phyloP scores from a whole-genome alignment of 306 rosid genomes.

The Lotus japonicus region DNA sequence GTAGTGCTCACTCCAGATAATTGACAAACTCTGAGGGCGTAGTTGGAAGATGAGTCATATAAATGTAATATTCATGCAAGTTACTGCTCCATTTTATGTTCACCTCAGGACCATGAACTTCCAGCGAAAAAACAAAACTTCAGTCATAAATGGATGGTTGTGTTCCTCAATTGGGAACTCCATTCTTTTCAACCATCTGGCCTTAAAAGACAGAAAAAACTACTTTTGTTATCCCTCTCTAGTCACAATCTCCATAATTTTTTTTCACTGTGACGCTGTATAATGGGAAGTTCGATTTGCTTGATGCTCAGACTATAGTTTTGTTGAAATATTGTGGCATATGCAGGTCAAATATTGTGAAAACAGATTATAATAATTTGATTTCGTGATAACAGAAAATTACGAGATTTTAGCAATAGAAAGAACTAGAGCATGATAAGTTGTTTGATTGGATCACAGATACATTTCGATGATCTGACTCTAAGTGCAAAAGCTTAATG shows the following conservation, averaged over 20 bases:
- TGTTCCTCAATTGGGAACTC: background rate
- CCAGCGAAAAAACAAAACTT: background rate
- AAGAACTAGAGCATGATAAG: slow-evolving; percentile 6
- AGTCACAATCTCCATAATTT: background rate
- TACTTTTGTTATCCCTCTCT: background rate
- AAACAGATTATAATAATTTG: slow-evolving; percentile 2
- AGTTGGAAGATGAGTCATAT: background rate
- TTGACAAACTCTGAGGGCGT: background rate
- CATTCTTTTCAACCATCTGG: background rate
- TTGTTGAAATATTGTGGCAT: no score
- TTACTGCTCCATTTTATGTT: background rate
- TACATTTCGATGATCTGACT: background rate
- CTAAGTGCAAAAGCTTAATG: background rate
- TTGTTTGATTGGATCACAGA: background rate
- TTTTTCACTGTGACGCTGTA: background rate
- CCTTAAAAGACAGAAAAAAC: background rate
- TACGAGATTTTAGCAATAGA: background rate
- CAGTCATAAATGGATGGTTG: background rate
- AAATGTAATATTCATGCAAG: background rate
- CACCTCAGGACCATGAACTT: background rate
- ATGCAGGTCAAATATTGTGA: background rate
- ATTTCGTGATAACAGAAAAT: background rate
- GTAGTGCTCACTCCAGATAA: background rate
- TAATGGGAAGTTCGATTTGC: background rate
- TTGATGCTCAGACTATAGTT: background rate